Conservation (phyloP, 768 basidiomycete species). For the Amanita subjunquillea region DNA sequence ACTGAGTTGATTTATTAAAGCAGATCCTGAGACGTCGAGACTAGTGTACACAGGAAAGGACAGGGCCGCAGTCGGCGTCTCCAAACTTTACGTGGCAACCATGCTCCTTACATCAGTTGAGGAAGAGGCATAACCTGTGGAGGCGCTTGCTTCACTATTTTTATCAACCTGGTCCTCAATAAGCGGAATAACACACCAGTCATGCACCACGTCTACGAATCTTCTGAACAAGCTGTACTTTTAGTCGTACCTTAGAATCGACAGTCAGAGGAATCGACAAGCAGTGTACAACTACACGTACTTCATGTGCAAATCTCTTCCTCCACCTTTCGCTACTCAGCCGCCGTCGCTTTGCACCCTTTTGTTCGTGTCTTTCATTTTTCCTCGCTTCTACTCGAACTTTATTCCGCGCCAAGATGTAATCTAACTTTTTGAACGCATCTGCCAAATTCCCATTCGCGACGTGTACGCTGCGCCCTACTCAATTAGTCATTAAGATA, state of each 20-base stretch:
- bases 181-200: constrained; percentile 7
- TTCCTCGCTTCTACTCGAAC: constrained; percentile 39
- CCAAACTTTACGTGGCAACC: not conserved
- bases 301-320: constrained; percentile 71
- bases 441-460: constrained; percentile 28
- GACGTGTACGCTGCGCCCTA: constrained; percentile 57
- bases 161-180: not conserved
- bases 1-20: not conserved
- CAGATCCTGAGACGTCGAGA: not conserved
- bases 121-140: too few species aligned
- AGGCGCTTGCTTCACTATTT: not conserved
- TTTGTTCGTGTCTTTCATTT: constrained; percentile 68
- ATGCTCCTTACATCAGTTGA: too few species aligned
- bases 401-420: constrained; percentile 42
- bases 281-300: constrained; percentile 19
- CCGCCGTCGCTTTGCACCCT: constrained; percentile 68
- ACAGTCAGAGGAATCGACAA: constrained; percentile 5
- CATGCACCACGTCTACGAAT: constrained; percentile 71
- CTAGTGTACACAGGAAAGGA: not conserved
- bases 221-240: constrained; percentile 69
- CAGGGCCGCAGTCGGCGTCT: not conserved
- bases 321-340: constrained; percentile 72
- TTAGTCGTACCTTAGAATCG: constrained; percentile 58
- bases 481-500: not conserved
- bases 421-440: constrained; percentile 40